Percentiles rank a stretch among this genome's conserved stretches.
Evolutionary conservation across 2,329 filamentous ascomycete genomes (phyloP).

Genomic region (Aspergillus vadensis): DNA sequence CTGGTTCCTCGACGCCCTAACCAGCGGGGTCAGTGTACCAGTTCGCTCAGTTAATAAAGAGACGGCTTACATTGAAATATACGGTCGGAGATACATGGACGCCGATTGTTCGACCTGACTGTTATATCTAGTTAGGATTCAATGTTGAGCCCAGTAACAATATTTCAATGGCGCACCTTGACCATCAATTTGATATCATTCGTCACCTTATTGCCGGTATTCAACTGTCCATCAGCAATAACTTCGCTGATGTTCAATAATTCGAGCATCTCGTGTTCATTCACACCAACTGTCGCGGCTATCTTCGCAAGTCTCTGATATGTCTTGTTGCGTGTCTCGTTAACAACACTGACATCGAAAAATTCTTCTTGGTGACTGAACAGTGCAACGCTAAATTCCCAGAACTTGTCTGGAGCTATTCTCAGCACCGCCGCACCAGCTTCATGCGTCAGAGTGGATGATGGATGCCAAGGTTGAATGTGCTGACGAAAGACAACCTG

Average conservation of each 20-base stretch:
- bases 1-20: slow-evolving; percentile 70
- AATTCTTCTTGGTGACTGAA: slow-evolving; percentile 72
- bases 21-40: slow-evolving; percentile 26
- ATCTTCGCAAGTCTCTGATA: slow-evolving; percentile 77
- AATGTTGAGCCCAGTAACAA: slow-evolving; percentile 3
- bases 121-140: slow-evolving; percentile 22
- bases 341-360: slow-evolving; percentile 82
- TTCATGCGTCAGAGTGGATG: slow-evolving; percentile 71
- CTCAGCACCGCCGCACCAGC: slow-evolving; percentile 78
- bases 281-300: slow-evolving; percentile 67
- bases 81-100: slow-evolving; percentile 92
- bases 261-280: slow-evolving; percentile 68
- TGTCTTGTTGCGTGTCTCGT: slow-evolving; percentile 80
- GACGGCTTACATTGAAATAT: slow-evolving; percentile 67
- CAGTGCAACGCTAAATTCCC: slow-evolving; percentile 71
- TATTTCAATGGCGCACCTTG: slow-evolving; percentile 56
- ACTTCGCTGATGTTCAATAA: slow-evolving; percentile 70
- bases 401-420: slow-evolving; percentile 72
- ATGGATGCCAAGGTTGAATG: slow-evolving; percentile 93
- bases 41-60: background rate
- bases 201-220: slow-evolving; percentile 79
- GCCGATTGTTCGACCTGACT: slow-evolving; percentile 69
- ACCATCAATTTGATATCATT: slow-evolving; percentile 81
- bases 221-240: slow-evolving; percentile 67
- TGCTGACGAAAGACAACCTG: slow-evolving; percentile 86